A percentile compares a stretch with the other conserved stretches of the same genome.
phyloP scores from a whole-genome alignment of 2,329 filamentous ascomycete genomes.

The Aspergillus spinulosporus region DNA sequence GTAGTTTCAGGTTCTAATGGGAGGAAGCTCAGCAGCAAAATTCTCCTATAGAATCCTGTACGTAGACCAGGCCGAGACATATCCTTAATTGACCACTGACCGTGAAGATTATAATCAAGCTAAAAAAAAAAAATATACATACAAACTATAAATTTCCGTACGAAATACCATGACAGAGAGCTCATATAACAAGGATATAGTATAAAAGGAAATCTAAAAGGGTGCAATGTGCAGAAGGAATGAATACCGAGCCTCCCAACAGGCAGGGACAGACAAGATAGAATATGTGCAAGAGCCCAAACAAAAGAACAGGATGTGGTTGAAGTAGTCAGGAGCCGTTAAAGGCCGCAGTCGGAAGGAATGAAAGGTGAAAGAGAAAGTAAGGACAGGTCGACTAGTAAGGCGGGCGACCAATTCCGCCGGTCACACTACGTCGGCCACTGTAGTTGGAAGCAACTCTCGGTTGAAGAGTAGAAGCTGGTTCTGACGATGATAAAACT shows the following conservation, averaged over 20 bases:
- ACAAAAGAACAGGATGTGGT: constrained; percentile 11
- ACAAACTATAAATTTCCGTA: constrained; percentile 18
- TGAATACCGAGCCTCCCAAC: constrained; percentile 7
- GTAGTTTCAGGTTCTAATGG: too few species aligned
- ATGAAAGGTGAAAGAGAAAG: constrained; percentile 7
- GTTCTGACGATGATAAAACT: constrained; percentile 33
- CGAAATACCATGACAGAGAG: constrained; percentile 2
- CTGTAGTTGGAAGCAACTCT: constrained; percentile 17
- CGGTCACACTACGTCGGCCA: constrained; percentile 27
- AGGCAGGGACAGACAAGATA: not conserved
- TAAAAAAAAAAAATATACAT: constrained; percentile 1
- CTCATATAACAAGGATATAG: constrained; percentile 6
- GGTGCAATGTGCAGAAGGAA: constrained; percentile 18
- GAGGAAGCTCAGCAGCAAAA: too few species aligned
- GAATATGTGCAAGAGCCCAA: constrained; percentile 19
- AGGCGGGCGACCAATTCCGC: constrained; percentile 37
- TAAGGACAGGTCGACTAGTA: constrained; percentile 26
- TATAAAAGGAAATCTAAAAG: constrained; percentile 15
- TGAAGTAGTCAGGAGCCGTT: constrained; percentile 1
- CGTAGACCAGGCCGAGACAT: not conserved
- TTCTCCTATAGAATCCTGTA: too few species aligned
- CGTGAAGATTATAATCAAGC: constrained; percentile 4
- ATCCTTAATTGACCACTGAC: not conserved
- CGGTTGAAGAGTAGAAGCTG: constrained; percentile 18
- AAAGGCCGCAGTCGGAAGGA: constrained; percentile 1